A percentile compares a stretch with the other conserved stretches of the same genome.
These are phyloP conservation scores for Pythium folliculosum DNA, from an alignment of 352 stramenopile species.

Conservation along the genomic window DNA sequence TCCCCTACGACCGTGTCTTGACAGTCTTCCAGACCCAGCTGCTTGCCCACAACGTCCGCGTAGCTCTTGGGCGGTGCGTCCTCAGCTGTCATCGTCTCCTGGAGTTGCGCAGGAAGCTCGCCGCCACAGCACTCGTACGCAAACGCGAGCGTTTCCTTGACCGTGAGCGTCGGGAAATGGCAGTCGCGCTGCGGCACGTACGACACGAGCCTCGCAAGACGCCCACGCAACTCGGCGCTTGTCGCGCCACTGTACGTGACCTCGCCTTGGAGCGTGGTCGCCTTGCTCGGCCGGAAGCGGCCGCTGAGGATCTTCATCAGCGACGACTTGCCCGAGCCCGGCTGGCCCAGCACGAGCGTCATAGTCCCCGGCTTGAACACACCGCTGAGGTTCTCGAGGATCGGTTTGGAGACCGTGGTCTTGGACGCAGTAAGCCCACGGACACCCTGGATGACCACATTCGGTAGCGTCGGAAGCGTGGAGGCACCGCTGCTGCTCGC, in stretches of 20 bases:
- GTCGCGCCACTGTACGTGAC: constrained; percentile 53
- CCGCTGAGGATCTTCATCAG: constrained; percentile 61
- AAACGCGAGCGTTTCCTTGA: too few relatives aligned
- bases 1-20: constrained; percentile 61
- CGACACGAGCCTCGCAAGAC: constrained; percentile 37
- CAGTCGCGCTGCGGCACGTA: constrained; percentile 57
- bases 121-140: constrained; percentile 58
- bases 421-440: constrained; percentile 40
- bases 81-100: not conserved
- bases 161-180: too few relatives aligned
- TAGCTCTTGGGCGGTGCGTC: constrained; percentile 31
- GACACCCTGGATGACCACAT: constrained; percentile 42
- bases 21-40: constrained; percentile 36
- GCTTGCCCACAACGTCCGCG: constrained; percentile 40
- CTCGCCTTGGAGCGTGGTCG: constrained; percentile 42
- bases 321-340: constrained; percentile 56
- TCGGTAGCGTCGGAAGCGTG: constrained; percentile 48
- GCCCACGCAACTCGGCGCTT: constrained; percentile 31
- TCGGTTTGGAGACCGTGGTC: constrained; percentile 42
- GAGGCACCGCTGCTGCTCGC: constrained; percentile 16
- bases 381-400: constrained; percentile 45
- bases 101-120: constrained; percentile 28
- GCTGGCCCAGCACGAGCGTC: constrained; percentile 63
- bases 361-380: constrained; percentile 54
- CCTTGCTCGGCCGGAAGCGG: constrained; percentile 48